Evolutionary conservation across 2,329 filamentous ascomycete species (phyloP), one percentile per base, ranked within the genome.

Genomic region (Calonectria pteridis): DNA sequence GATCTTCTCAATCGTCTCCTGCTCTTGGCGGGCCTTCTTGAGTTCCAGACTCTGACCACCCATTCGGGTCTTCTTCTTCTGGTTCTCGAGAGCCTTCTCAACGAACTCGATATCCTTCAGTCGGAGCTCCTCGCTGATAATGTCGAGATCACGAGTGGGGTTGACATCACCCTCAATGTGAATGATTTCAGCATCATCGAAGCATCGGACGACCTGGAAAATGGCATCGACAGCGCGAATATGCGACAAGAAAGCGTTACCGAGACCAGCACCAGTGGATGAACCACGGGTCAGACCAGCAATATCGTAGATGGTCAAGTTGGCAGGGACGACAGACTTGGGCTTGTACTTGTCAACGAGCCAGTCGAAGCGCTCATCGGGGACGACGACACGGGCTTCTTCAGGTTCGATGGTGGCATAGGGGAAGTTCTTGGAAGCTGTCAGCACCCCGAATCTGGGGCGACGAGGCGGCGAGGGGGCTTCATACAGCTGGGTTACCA

Each of bases 151-250:
- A 83, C 97, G 93, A 74, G 94, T 91, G 40, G 97, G 97, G 87
- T 99, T 94, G 81, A 99, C 97, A 82, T 99, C 97, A 84, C 97
- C 97, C 90, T 99, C 97, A 78, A 99, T 96, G 91, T 99, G 97
- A 81, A 98, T 98, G 82, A 99, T 99, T 88, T 99, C 97, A 73
- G 96, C 97, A 89, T 99, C 97, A 84, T 99, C 97, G 87, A 99
- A 98, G 88, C 94, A 98, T 81, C 96, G 93, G 46, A 98, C 96
- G 55, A 98, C 96, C 86, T 98, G 95, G 90, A 98, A 98, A 87
- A 98, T 98, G 86, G 96, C 96, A 89, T 98, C 96, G 86, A 98
- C 96, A 69, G 97, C 97, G 84, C 97, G 95, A 81, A 99, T 99
- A 86, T 99, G 97, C 46, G 97, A 98, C 88, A 99, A 89, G 92